Evolutionary conservation across 208 protist genomes (phyloP).

Genomic region (Trypanosoma scelopori): DNA sequence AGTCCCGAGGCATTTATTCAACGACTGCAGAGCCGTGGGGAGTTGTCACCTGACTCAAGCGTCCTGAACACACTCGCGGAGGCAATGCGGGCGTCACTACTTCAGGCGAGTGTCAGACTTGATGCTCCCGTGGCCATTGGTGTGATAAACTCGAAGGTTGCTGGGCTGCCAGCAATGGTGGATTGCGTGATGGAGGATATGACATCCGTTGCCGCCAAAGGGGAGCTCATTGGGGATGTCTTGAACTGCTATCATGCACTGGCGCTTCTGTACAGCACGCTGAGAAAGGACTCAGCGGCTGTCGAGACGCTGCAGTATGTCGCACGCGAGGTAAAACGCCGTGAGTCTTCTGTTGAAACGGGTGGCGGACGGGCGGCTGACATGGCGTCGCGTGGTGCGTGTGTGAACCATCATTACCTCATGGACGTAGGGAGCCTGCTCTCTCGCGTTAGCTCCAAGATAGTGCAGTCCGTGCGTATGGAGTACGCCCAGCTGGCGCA

Average conservation of each 20-base stretch:
- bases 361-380: neutral
- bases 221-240: conserved; percentile 21
- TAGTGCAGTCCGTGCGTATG: conserved; percentile 32
- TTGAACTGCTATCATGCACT: conserved; percentile 64
- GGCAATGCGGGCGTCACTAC: conserved; percentile 56
- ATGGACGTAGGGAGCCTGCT: conserved; percentile 68
- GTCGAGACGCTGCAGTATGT: conserved; percentile 48
- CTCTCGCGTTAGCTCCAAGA: conserved; percentile 35
- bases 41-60: conserved; percentile 21
- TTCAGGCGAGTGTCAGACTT: conserved; percentile 34
- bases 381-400: neutral
- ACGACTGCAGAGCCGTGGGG: conserved; percentile 41
- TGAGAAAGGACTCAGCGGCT: conserved; percentile 54
- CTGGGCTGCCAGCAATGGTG: conserved; percentile 42
- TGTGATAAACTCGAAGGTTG: conserved; percentile 65
- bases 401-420: conserved; percentile 46
- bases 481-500: conserved; percentile 45
- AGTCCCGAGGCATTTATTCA: conserved; percentile 53
- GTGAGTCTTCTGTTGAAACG: neutral
- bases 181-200: conserved; percentile 34
- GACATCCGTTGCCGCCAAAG: conserved; percentile 2
- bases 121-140: conserved; percentile 32
- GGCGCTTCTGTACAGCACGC: conserved; percentile 63
- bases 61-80: conserved; percentile 17
- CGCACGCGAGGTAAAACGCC: conserved; percentile 16